Percentiles rank a stretch among this genome's conserved stretches.
Evolutionary conservation across 1,139 yeast genomes (phyloP).

Genomic region (Sugiyamaella xylanicola): DNA sequence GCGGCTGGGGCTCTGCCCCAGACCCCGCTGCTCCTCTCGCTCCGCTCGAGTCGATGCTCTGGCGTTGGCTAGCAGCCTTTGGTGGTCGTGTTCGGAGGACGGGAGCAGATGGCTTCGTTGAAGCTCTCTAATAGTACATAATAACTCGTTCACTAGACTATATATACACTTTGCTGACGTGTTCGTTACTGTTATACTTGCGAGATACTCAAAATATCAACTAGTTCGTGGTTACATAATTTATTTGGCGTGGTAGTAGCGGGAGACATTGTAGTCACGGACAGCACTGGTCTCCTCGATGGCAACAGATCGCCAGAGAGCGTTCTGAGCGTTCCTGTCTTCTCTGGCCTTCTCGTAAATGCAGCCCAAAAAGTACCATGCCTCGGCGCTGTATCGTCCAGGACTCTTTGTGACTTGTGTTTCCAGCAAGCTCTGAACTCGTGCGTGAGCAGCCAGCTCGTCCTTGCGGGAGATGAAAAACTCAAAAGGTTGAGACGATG

Average conservation of each 20-base stretch:
- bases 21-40: background rate
- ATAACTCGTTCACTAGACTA: too few species aligned
- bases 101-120: too few species aligned
- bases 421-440: constrained; percentile 66
- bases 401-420: constrained; percentile 52
- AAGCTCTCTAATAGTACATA: too few species aligned
- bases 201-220: too few species aligned
- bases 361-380: constrained; percentile 71
- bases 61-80: too few species aligned
- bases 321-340: constrained; percentile 51
- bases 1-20: constrained; percentile 1
- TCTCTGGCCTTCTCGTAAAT: constrained; percentile 68
- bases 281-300: constrained; percentile 70
- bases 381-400: constrained; percentile 64
- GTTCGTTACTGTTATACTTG: too few species aligned
- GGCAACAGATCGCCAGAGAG: constrained; percentile 68
- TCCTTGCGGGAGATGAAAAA: constrained; percentile 54
- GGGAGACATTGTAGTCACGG: constrained; percentile 45
- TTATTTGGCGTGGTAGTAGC: constrained; percentile 8
- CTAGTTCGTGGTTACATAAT: too few species aligned
- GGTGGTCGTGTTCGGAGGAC: too few species aligned
- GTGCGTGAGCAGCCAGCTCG: constrained; percentile 62
- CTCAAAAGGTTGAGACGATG: constrained; percentile 9
- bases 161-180: too few species aligned
- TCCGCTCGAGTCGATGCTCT: background rate